Conservation (phyloP, 306 rosid species). For the Cucumis sativus region DNA sequence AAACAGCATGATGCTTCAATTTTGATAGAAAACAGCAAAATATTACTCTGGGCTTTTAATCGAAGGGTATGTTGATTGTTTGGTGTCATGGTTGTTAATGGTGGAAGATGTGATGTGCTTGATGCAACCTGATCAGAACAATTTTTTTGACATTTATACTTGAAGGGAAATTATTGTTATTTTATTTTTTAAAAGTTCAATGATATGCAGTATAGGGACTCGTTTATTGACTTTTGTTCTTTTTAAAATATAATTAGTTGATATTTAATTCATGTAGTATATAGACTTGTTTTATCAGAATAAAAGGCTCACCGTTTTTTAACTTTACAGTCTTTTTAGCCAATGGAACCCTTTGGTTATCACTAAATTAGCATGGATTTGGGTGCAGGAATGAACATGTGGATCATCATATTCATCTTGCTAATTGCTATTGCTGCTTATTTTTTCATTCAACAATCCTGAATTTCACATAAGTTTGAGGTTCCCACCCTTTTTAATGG, state of each 20-base stretch:
- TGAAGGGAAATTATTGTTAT: too few relatives aligned
- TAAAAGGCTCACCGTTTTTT: background rate
- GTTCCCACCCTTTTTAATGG: background rate
- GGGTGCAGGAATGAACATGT: conserved; percentile 46
- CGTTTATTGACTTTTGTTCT: too few relatives aligned
- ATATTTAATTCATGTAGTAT: background rate
- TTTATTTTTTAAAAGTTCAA: too few relatives aligned
- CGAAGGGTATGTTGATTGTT: background rate
- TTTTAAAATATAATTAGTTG: too few relatives aligned
- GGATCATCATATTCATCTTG: conserved; percentile 49
- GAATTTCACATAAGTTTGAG: conserved; percentile 5
- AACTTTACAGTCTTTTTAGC: background rate
- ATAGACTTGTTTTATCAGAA: background rate
- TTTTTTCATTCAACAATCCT: conserved; percentile 31
- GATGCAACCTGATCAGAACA: background rate
- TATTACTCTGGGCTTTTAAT: background rate
- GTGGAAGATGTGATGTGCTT: background rate
- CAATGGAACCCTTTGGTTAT: background rate
- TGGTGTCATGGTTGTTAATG: background rate
- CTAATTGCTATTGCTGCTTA: conserved; percentile 32
- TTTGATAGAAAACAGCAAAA: background rate
- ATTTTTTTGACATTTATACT: too few relatives aligned
- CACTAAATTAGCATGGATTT: background rate
- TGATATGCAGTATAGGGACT: too few relatives aligned
- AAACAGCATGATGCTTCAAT: background rate